Evolutionary conservation across 2,329 filamentous ascomycete species (phyloP), one percentile per base, ranked within the genome.

Genomic region (Monosporascus sp.): DNA sequence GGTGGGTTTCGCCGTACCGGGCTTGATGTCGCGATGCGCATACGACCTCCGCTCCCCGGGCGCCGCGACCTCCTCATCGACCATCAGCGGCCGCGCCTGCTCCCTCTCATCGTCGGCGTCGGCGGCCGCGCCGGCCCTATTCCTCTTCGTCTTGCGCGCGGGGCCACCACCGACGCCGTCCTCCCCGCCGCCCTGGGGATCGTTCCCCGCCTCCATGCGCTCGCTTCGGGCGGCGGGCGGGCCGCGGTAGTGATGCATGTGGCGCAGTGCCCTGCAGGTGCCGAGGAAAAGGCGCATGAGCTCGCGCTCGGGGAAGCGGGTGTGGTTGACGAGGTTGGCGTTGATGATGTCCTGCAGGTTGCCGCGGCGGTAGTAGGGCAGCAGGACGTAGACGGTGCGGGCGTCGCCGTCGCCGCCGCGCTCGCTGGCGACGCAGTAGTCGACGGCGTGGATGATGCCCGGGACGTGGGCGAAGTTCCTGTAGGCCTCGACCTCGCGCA

Each of bases 311-410:
- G 93, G 91, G 65, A 99, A 97, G 50, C 80, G 81, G 38, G 89
- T 89, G 69, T 96, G 91, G 72, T 97, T 97, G 71, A 99, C 93
- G 51, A 97, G 78, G 72, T 99, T 99, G 59, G 94, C 93, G 72
- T 99, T 99, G 78, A 99, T 97, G 68, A 95, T 88, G 73, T 99
- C 94, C 74, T 99, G 94, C 38, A 99, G 80, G 71, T 99, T 99
- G 15, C 94, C 94, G 60, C 93, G 81, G 64, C 91, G 81, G 75
- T 97, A 99, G 76, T 97, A 99, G 14, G 94, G 94, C 20, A 99
- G 80, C 44, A 99, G 78, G 57, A 99, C 94, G 72, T 99, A 99
- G 51, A 97, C 94, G 0, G 93, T 97, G 77, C 97, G 97, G 57
- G 86, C 83, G 47, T 84, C 82, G 1, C 85, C 78, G 59, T 85